These are phyloP conservation scores for Fusarium hostae DNA, from an alignment of 2,329 filamentous ascomycete genomes.

Conservation along the genomic window DNA sequence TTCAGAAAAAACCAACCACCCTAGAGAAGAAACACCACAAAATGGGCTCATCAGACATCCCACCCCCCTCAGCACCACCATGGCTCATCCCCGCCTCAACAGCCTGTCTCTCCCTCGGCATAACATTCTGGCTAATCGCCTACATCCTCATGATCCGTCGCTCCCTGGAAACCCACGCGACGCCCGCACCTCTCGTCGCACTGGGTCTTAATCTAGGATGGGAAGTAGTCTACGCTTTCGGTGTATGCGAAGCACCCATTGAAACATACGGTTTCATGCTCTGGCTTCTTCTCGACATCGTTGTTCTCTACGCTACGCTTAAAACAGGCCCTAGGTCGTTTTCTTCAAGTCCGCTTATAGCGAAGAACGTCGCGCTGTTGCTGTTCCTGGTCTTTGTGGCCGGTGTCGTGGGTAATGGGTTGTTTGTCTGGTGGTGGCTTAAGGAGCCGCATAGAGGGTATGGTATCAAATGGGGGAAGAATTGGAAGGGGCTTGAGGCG, in stretches of 20 bases:
- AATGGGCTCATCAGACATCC: constrained; percentile 55
- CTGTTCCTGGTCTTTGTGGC: constrained; percentile 51
- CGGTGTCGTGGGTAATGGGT: constrained; percentile 53
- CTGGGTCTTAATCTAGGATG: constrained; percentile 63
- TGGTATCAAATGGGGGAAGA: constrained; percentile 59
- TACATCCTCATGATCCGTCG: constrained; percentile 61
- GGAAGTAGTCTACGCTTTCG: constrained; percentile 62
- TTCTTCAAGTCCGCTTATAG: constrained; percentile 54
- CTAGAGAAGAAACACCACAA: neutral
- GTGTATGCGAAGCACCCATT: constrained; percentile 56
- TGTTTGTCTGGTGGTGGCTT: constrained; percentile 61
- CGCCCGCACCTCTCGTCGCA: constrained; percentile 61
- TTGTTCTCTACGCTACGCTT: constrained; percentile 59
- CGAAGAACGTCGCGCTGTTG: constrained; percentile 53
- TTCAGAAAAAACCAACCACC: neutral
- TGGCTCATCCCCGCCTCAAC: constrained; percentile 54
- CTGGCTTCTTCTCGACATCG: constrained; percentile 62
- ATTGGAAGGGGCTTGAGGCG: constrained; percentile 53
- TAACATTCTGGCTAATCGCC: constrained; percentile 54
- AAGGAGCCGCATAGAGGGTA: constrained; percentile 53
- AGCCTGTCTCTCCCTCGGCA: constrained; percentile 50
- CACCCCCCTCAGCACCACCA: constrained; percentile 48
- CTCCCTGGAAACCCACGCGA: constrained; percentile 58
- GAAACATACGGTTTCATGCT: constrained; percentile 57
- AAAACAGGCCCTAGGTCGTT: constrained; percentile 58